Base-by-base conservation (phyloP, 75 land plant species). In the Larix kaempferi region DNA sequence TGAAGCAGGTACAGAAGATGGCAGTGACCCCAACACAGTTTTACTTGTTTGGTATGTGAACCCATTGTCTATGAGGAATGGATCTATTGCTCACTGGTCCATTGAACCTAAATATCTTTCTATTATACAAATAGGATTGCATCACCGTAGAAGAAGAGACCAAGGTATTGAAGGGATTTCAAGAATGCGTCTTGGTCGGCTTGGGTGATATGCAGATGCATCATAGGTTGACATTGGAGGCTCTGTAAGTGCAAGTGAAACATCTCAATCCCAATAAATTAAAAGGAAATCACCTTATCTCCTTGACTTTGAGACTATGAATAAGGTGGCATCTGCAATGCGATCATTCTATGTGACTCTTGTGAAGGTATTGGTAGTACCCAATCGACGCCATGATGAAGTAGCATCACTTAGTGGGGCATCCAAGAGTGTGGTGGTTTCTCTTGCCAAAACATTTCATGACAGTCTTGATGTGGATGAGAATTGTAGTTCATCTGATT, bases 351-450 rank as follows among this genome's bases (percentile, higher is more conserved):
- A 87, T 78, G 83, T 81, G 19, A 87, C 91, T 59, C 78, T 97
- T 41, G 93, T 88, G 1, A 97, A 93, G 82, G 93, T 89, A 11
- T 85, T 95, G 83, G 84, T 88, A 17, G 84, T 86, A 39, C 91
- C 94, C 13, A 91, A 88, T 44, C 99, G 95, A n/a, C 95, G 97
- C 5, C 86, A 95, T 75, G 87, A 86, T 77, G 94, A 93, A 59
- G 67, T 91, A 75, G 87, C 83, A 25, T 80, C 90, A 7, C 63
- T 94, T 55, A 88, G 81, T 74, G 74, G 84, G 16, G 83, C 92
- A 41, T 88, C 98, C 44, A 97, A 84, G 80, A 73, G 81, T 29
- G 74, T 93, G 74, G 95, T 90, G 21, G 80, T 86, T 61, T 86
- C 88, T 37, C 83, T 97, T 67, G 86, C 99, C 7, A 87, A 88